phyloP scores from a whole-genome alignment of 108 stramenopile genomes.

The Discostella stelligeroides region DNA sequence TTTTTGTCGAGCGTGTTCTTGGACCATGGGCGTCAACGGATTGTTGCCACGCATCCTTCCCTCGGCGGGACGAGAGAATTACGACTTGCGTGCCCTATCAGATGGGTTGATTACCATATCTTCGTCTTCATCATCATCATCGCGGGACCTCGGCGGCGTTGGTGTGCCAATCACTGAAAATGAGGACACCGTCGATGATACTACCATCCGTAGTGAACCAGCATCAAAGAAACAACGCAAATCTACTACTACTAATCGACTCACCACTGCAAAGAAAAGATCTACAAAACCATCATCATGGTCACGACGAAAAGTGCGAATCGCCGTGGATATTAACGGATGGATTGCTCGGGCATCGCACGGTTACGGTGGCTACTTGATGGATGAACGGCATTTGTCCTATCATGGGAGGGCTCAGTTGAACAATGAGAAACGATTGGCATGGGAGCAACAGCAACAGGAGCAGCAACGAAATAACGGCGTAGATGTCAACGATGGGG shows the following conservation, averaged over 20 bases:
- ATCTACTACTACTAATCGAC: slow-evolving; percentile 13
- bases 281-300: slow-evolving; percentile 8
- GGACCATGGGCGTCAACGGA: slow-evolving; percentile 73
- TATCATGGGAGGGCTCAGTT: slow-evolving; percentile 72
- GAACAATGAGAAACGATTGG: slow-evolving; percentile 14
- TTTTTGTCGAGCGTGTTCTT: no score
- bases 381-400: slow-evolving; percentile 76
- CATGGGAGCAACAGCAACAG: slow-evolving; percentile 1
- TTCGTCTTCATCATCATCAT: no score
- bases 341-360: slow-evolving; percentile 73
- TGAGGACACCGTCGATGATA: background rate
- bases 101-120: slow-evolving; percentile 29
- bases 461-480: slow-evolving; percentile 2
- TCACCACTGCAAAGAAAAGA: background rate
- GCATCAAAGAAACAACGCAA: slow-evolving; percentile 11
- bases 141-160: no score
- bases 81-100: slow-evolving; percentile 39
- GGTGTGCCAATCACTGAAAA: background rate
- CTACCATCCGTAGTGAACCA: slow-evolving; percentile 5
- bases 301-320: slow-evolving; percentile 53
- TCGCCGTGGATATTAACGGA: slow-evolving; percentile 70
- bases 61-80: slow-evolving; percentile 56
- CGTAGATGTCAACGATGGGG: background rate
- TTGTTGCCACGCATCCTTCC: no score
- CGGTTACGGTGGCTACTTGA: slow-evolving; percentile 57